Evolutionary conservation across 2,329 filamentous ascomycete species (phyloP).

Genomic region (Myriosclerotinia duriaeana): DNA sequence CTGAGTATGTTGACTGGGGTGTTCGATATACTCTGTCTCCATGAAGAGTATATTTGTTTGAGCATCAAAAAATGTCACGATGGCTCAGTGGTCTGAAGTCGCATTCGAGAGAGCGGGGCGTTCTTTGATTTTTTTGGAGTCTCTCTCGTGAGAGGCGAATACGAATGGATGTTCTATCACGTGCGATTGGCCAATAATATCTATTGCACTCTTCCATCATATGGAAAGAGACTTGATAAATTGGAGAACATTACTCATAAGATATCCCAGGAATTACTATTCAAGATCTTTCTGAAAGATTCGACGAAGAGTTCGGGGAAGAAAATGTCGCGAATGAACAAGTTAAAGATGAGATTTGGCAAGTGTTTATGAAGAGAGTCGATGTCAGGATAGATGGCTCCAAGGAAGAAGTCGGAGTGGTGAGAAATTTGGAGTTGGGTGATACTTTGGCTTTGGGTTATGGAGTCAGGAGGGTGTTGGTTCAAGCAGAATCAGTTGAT

Average conservation of each 20-base stretch:
- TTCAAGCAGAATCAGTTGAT: neutral
- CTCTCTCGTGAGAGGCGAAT: neutral
- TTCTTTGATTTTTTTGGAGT: neutral
- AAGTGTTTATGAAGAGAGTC: slow-evolving; percentile 18
- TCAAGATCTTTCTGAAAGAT: slow-evolving; percentile 23
- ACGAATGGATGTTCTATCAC: slow-evolving; percentile 14
- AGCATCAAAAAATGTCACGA: slow-evolving; percentile 13
- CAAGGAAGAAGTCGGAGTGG: slow-evolving; percentile 9
- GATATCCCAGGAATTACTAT: slow-evolving; percentile 25
- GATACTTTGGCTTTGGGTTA: slow-evolving; percentile 20
- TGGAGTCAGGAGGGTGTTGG: slow-evolving; percentile 24
- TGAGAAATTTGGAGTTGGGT: slow-evolving; percentile 16
- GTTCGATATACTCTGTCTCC: neutral
- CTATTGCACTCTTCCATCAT: neutral
- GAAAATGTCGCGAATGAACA: slow-evolving; percentile 3
- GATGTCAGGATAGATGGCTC: slow-evolving; percentile 19
- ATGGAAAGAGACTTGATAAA: neutral
- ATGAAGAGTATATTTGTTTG: neutral
- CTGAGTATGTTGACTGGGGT: neutral
- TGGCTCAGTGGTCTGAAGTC: slow-evolving; percentile 13
- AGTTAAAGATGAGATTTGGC: slow-evolving; percentile 26
- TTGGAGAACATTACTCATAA: slow-evolving; percentile 1
- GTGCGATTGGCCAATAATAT: slow-evolving; percentile 18
- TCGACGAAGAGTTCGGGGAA: slow-evolving; percentile 14
- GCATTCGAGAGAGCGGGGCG: slow-evolving; percentile 1